Evolutionary conservation across 2,329 filamentous ascomycete genomes (phyloP), one percentile per base, ranked within the genome.

Genomic region (Cladorrhinum sp.): DNA sequence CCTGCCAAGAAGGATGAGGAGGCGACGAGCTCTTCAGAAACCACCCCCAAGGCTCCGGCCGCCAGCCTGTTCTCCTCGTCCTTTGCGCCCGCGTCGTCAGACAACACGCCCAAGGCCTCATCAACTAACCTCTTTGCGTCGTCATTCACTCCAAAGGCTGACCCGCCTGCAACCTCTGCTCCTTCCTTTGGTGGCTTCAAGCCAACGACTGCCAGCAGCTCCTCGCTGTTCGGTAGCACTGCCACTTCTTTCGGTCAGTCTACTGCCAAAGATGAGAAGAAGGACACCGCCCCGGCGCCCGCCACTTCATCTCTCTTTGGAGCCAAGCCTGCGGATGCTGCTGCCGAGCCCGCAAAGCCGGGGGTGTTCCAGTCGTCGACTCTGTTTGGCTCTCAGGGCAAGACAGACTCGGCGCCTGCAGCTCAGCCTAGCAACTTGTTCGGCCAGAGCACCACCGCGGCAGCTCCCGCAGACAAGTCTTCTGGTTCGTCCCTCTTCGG

Each of bases 351-450:
- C 8, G 9, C 64, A 23, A 69, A 69, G 53, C 32, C 64, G 8
- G 62, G 71, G n/a, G 60, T 66, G 12, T 67, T 71, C 49, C 66
- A 72, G 58, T 68, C 74, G 2, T 67, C 69, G 22, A 75, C 68
- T 12, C 57, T 79, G n/a, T 80, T 80, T 64, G 78, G 76, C 20
- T 62, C 65, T 53, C 65, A 67, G 51, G 53, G 29, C 50, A 65
- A 66, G 55, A 13, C 53, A 5, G 65, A 65, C 45, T 12, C 59
- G 7, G 29, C 63, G 13, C 32, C 65, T 9, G 49, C 60, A 18
- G 9, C 61, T 2, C 57, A 63, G 32, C 29, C 62, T 4, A 50
- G 56, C 23, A 25, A 25, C 50, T 24, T 69, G 23, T 69, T 70
- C 49, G 60, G 61, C 3, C 59, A 68, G 27, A 38, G 50, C 50